Evolutionary conservation across 2,329 filamentous ascomycete genomes (phyloP), one percentile per base, ranked within the genome.

Genomic region (Ophiostoma ulmi): DNA sequence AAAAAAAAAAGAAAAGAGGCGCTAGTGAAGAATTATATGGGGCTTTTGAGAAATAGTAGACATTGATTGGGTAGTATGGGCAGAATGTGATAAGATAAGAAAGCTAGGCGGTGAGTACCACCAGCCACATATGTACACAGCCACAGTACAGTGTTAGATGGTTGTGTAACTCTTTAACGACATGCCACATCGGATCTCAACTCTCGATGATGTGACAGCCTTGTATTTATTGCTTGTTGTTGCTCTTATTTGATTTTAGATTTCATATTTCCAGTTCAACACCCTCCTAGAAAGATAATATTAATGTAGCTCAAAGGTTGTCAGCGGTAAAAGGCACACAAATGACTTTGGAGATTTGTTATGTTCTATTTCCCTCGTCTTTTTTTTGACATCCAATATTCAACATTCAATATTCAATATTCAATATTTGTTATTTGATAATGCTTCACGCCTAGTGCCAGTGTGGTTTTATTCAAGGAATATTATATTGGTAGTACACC

Each of bases 1-100:
- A 70, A 68, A 73, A 73, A 67, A 70, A 69, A 71, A 67, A 70
- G 65, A 73, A 73, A 67, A 72, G 65, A 70, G 66, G n/a, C 68
- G 63, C 58, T 73, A 72, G 70, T 70, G 70, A 69, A 66, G 58
- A 72, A 69, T 69, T 69, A 69, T 70, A 63, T 70, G 73, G 73
- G 55, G 14, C 6, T 0, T 31, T 41, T 20, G 58, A 5, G 17
- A 2, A 3, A 22, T 52, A 35, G 11, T 13, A 22, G 7, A 2
- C 20, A 14, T 7, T 22, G 22, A 44, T 67, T 67, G 65, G 65
- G 3, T 20, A 3, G 5, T 20, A 4, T 26, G 26, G 65, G 39
- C 65, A 67, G 39, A 31, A 48, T 20, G 4, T 4, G 65, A 67
- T 67, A 67, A 67, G 65, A 67, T 67, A 67, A 48, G 22, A 66